Evolutionary conservation across 768 basidiomycete genomes (phyloP).

Genomic region (Mycena albidolilacea): DNA sequence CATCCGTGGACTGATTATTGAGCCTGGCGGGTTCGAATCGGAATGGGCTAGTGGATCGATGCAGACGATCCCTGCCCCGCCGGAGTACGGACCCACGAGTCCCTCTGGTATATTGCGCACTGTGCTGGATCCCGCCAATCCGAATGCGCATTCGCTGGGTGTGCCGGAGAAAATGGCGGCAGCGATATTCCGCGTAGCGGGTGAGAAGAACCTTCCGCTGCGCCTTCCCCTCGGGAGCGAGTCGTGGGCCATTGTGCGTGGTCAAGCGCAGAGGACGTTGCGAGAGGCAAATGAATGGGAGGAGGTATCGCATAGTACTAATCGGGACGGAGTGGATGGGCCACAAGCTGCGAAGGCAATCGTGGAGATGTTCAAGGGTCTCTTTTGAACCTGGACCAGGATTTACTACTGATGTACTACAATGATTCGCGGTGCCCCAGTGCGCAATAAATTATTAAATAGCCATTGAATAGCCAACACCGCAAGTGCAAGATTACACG

Average conservation of each 20-base stretch:
- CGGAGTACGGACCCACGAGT: conserved; percentile 42
- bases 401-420: too few species aligned
- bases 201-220: conserved; percentile 39
- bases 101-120: conserved; percentile 19
- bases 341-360: conserved; percentile 3
- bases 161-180: conserved; percentile 40
- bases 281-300: conserved; percentile 17
- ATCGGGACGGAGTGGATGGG: conserved; percentile 19
- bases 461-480: too few species aligned
- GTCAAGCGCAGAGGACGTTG: conserved; percentile 17
- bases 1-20: conserved; percentile 46
- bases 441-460: too few species aligned
- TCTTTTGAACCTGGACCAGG: not conserved
- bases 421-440: too few species aligned
- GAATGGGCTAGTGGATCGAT: conserved; percentile 39
- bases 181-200: conserved; percentile 36
- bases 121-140: conserved; percentile 21
- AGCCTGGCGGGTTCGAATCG: conserved; percentile 46
- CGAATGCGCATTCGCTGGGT: conserved; percentile 28
- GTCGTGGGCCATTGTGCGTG: conserved; percentile 37
- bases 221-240: conserved; percentile 46
- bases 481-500: too few species aligned
- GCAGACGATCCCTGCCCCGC: conserved; percentile 41
- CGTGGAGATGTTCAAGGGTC: conserved; percentile 14
- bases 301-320: conserved; percentile 25